A percentile compares a stretch with the other conserved stretches of the same genome.
Conservation (phyloP, 257 asterid species). For the Ocimum tenuiflorum region DNA sequence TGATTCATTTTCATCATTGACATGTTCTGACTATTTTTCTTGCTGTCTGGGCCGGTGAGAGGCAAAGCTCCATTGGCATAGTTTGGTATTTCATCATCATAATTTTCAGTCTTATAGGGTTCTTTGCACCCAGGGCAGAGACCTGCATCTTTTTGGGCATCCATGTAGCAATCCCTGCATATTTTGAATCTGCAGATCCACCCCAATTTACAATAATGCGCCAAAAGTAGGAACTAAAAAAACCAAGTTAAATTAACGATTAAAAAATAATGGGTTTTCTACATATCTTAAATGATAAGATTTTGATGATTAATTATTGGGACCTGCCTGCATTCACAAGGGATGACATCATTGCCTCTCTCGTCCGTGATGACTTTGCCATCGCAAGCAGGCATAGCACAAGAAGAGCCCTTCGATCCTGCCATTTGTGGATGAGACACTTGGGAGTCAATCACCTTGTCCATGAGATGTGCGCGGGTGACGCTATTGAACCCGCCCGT, state of each 20-base stretch:
- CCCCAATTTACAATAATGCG: too few relatives aligned
- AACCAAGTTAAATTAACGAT: too few relatives aligned
- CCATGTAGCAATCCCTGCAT: constrained; percentile 86
- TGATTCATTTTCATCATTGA: constrained; percentile 76
- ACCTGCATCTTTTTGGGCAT: constrained; percentile 65
- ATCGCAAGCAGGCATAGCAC: constrained; percentile 76
- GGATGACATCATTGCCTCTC: constrained; percentile 62
- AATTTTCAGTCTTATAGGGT: constrained; percentile 50
- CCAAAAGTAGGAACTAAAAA: too few relatives aligned
- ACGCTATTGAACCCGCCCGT: constrained; percentile 86
- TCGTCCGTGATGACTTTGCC: constrained; percentile 81
- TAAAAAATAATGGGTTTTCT: too few relatives aligned
- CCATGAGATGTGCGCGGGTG: constrained; percentile 89
- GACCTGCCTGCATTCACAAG: constrained; percentile 85
- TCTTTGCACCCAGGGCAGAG: constrained; percentile 85
- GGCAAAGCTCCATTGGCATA: constrained; percentile 51
- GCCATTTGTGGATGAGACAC: constrained; percentile 85
- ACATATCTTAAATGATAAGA: too few relatives aligned
- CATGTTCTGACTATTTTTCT: constrained; percentile 42
- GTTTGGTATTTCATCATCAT: constrained; percentile 57
- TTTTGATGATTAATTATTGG: too few relatives aligned
- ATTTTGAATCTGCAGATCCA: constrained; percentile 82
- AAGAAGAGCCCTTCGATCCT: constrained; percentile 71
- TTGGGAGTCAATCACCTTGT: constrained; percentile 81
- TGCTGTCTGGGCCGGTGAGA: constrained; percentile 51